Conservation (phyloP, 768 basidiomycete genomes). For the Pseudohyphozyma bogoriensis region DNA sequence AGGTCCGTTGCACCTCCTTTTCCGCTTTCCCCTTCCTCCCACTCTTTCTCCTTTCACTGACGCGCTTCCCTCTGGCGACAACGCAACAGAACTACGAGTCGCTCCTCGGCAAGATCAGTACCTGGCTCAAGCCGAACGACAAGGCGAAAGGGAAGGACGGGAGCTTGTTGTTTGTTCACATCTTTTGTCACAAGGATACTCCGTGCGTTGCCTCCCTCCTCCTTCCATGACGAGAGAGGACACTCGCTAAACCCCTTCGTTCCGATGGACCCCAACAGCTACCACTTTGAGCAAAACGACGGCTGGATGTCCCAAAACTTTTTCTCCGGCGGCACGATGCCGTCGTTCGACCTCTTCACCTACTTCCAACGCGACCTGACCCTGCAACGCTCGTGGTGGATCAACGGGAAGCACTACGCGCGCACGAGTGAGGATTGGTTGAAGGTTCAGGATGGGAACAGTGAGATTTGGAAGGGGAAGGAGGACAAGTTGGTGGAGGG, state of each 20-base stretch:
- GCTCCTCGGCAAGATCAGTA: slow-evolving; percentile 53
- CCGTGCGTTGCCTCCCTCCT: not conserved
- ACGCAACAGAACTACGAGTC: slow-evolving; percentile 61
- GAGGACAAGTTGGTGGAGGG: slow-evolving; percentile 45
- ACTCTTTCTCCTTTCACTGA: slow-evolving; percentile 42
- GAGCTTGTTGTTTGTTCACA: slow-evolving; percentile 58
- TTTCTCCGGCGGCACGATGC: slow-evolving; percentile 65
- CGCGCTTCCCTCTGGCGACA: slow-evolving; percentile 47
- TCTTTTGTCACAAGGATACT: slow-evolving; percentile 51
- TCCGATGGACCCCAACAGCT: not conserved
- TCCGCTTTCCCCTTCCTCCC: not conserved
- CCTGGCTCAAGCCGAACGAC: slow-evolving; percentile 50
- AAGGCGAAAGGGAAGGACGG: slow-evolving; percentile 30
- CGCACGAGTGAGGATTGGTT: slow-evolving; percentile 60
- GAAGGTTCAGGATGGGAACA: slow-evolving; percentile 31
- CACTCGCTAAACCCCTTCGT: too few species aligned
- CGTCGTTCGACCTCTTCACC: slow-evolving; percentile 54
- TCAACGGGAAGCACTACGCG: slow-evolving; percentile 57
- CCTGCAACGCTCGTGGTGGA: slow-evolving; percentile 52
- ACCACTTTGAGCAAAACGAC: slow-evolving; percentile 59
- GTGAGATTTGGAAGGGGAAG: slow-evolving; percentile 46
- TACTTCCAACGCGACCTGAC: slow-evolving; percentile 59
- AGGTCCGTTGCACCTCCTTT: too few species aligned
- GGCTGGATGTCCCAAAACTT: slow-evolving; percentile 69
- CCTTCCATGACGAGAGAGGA: too few species aligned